A percentile compares a stretch with the other conserved stretches of the same genome.
phyloP scores from a whole-genome alignment of 2,329 filamentous ascomycete genomes.

The Gremmenia infestans region DNA sequence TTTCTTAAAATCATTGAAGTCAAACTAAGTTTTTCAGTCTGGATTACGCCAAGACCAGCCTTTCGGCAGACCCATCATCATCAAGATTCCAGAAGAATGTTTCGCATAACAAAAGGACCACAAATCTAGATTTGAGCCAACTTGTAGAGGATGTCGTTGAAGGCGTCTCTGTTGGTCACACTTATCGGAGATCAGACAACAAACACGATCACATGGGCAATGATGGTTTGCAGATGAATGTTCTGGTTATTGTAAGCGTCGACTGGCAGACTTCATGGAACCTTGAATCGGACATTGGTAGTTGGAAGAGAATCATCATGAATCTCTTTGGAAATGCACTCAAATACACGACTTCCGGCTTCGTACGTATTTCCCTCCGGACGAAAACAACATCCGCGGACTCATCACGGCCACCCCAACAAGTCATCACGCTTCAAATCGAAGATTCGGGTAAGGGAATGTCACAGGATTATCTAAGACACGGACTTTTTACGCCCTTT shows the following conservation, averaged over 20 bases:
- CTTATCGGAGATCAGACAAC: slow-evolving; percentile 5
- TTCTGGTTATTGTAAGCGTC: slow-evolving; percentile 40
- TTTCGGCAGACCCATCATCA: neutral
- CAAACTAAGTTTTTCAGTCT: slow-evolving; percentile 34
- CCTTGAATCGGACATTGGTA: slow-evolving; percentile 49
- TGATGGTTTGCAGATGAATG: neutral
- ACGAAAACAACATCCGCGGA: neutral
- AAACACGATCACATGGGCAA: neutral
- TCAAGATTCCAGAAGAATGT: neutral
- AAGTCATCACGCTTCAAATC: slow-evolving; percentile 38
- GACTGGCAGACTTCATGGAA: slow-evolving; percentile 42
- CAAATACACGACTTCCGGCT: slow-evolving; percentile 53
- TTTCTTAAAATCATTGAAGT: slow-evolving; percentile 36
- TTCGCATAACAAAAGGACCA: neutral
- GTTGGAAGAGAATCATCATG: slow-evolving; percentile 48
- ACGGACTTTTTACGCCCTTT: slow-evolving; percentile 54
- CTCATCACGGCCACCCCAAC: neutral
- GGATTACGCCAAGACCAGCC: slow-evolving; percentile 30
- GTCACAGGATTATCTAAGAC: slow-evolving; percentile 52
- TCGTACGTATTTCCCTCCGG: slow-evolving; percentile 39
- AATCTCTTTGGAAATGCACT: slow-evolving; percentile 58
- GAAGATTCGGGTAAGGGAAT: slow-evolving; percentile 61
- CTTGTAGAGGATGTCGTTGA: slow-evolving; percentile 24
- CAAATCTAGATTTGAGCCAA: slow-evolving; percentile 15
- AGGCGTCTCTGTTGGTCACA: slow-evolving; percentile 21